phyloP scores from a whole-genome alignment of 768 basidiomycete genomes.

The Ephemerocybe angulata region DNA sequence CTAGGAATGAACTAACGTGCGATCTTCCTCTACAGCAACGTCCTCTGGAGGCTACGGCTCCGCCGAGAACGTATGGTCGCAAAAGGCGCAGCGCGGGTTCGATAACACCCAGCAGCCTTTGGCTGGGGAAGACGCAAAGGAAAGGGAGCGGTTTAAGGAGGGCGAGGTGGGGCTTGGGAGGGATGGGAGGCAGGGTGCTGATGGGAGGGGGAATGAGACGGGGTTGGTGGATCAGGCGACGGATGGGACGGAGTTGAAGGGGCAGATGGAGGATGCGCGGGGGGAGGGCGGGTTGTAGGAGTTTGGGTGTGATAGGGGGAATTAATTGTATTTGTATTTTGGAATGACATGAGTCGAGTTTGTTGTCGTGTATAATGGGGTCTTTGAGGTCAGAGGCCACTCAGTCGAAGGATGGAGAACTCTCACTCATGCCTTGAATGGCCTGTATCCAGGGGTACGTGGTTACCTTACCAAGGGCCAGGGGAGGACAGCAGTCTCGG shows the following conservation, averaged over 20 bases:
- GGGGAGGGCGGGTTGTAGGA: no score
- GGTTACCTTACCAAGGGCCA: no score
- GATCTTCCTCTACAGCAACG: no score
- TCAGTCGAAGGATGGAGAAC: no score
- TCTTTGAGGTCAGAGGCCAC: no score
- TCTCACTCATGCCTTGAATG: no score
- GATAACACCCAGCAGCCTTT: background rate
- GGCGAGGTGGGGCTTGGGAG: background rate
- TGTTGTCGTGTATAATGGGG: no score
- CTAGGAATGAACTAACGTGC: background rate
- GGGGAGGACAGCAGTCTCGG: no score
- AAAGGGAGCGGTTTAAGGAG: background rate
- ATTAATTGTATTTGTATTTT: no score
- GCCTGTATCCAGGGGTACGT: no score
- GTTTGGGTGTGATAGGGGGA: no score
- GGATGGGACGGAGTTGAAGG: constrained; percentile 16
- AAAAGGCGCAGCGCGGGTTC: constrained; percentile 22
- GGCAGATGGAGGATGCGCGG: constrained; percentile 16
- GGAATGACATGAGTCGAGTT: no score
- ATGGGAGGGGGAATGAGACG: constrained; percentile 8
- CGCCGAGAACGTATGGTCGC: constrained; percentile 22
- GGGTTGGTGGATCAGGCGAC: constrained; percentile 20
- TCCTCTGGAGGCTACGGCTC: constrained; percentile 25
- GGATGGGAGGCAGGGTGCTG: constrained; percentile 4
- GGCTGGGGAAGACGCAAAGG: background rate